These are phyloP conservation scores for Carpinus fangiana DNA, from an alignment of 306 rosid genomes.

Conservation along the genomic window DNA sequence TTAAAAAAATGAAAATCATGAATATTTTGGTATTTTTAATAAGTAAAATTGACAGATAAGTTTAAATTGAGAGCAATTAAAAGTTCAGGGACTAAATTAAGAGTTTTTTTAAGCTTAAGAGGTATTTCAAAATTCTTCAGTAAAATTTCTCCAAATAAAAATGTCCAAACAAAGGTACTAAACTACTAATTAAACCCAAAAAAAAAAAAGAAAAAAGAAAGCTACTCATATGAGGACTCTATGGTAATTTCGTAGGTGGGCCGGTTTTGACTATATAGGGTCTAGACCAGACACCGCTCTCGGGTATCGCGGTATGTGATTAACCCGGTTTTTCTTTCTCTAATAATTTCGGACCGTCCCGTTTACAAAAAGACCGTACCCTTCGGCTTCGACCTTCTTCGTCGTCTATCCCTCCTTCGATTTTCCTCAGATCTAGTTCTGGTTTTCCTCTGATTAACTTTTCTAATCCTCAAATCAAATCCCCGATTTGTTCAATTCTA, in stretches of 20 bases:
- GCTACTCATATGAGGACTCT: neutral
- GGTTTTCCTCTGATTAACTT: constrained; percentile 17
- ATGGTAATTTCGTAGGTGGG: neutral
- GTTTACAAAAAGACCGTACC: constrained; percentile 26
- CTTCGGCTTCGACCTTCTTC: constrained; percentile 25
- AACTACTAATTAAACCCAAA: too few species aligned
- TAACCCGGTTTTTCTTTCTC: constrained; percentile 29
- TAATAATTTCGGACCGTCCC: constrained; percentile 11
- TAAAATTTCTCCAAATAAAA: too few species aligned
- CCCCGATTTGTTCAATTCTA: constrained; percentile 19
- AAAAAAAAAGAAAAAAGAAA: neutral
- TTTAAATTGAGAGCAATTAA: too few species aligned
- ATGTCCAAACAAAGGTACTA: too few species aligned
- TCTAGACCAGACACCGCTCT: constrained; percentile 19
- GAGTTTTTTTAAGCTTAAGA: too few species aligned
- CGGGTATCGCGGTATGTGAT: neutral
- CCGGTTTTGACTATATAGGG: constrained; percentile 19
- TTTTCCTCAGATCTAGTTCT: constrained; percentile 15
- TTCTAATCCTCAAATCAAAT: constrained; percentile 26
- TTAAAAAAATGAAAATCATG: too few species aligned
- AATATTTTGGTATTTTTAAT: too few species aligned
- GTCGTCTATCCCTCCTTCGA: constrained; percentile 21
- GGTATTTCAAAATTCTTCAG: too few species aligned
- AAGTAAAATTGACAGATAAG: too few species aligned
- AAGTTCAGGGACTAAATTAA: too few species aligned